Base-by-base conservation (phyloP, 176 grass and related monocot species). In the Lolium multiflorum region DNA sequence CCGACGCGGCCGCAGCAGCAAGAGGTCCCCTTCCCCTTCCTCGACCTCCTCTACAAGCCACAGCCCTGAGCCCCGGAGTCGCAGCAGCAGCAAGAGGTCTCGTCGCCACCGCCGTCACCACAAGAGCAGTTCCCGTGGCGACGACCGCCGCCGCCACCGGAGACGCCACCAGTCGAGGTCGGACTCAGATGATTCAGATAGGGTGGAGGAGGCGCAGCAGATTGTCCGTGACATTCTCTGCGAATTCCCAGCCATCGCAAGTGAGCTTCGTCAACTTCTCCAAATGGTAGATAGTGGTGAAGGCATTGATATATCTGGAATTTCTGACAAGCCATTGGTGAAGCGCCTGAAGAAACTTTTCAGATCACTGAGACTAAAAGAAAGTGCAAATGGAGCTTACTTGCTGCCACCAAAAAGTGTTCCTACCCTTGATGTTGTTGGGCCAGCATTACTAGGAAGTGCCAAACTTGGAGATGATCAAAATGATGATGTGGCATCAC, bases 251-350 rank as follows among this genome's bases (percentile, higher is more conserved):
- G 83, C 86, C n/a, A 57, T 89, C 41, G 78, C 84, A 4, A 70
- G 50, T 2, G 89, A 96, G 84, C 94, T 96, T 78, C 77, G 77
- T 78, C 91, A 93, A 80, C 90, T 98, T 94, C 96, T 98, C 67
- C 82, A 94, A 91, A 98, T 96, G 92, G 91, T 98, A 82, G 93
- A 98, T 85, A 96, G 79, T 81, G 92, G 93, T 11, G 84, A 98
- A 91, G 93, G 93, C 82, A 94, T 98, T 84, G 92, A 96, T 76
- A 88, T 98, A 49, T 84, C 90, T 47, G 93, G 76, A 79, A 92
- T 98, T 82, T 92, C 91, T 35, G 88, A 98, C 78, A 96, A 92
- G 76, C 78, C 84, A 80, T 91, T 98, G 58, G 90, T 91, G 49
- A 96, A 91, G 80, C 71, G 90, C 62, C 74, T 96, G 63, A 94